Evolutionary conservation across 2,329 filamentous ascomycete genomes (phyloP).

Genomic region (Aspergillus terreus): DNA sequence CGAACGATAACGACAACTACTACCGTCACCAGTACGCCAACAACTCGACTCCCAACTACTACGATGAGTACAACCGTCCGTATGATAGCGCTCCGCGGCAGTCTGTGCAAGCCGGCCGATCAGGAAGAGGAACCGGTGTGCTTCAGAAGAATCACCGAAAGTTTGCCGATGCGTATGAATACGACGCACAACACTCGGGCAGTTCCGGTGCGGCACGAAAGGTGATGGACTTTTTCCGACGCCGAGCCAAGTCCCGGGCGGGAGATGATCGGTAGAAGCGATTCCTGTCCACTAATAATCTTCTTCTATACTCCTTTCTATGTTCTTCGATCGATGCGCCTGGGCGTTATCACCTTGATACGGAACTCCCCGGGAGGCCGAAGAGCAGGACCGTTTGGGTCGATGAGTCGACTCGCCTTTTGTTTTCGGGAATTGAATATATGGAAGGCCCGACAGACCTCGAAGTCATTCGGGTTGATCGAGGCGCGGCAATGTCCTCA

Average conservation of each 20-base stretch:
- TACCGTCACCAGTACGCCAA: conserved; percentile 28
- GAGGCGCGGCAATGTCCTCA: conserved; percentile 7
- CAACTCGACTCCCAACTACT: conserved; percentile 35
- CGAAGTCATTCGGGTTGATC: neutral
- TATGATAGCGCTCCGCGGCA: conserved; percentile 39
- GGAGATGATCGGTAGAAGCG: conserved; percentile 36
- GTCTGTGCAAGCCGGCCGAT: conserved; percentile 40
- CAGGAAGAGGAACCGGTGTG: conserved; percentile 50
- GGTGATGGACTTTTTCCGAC: conserved; percentile 97
- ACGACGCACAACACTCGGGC: conserved; percentile 70
- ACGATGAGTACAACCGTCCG: conserved; percentile 48
- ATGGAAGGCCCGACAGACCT: conserved; percentile 8
- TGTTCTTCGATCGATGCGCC: conserved; percentile 7
- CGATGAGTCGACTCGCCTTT: conserved; percentile 3
- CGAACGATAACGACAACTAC: conserved; percentile 29
- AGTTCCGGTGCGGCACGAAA: conserved; percentile 83
- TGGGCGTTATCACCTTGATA: conserved; percentile 11
- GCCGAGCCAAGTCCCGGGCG: conserved; percentile 72
- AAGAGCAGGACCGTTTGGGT: conserved; percentile 2
- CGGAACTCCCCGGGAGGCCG: conserved; percentile 6
- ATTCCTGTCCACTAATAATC: neutral
- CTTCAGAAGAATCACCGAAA: conserved; percentile 81
- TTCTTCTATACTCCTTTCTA: conserved; percentile 10
- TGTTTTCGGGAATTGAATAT: conserved; percentile 8
- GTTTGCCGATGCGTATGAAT: conserved; percentile 85